phyloP scores from a whole-genome alignment of 805 yeast species.

The Metschnikowia shivogae region DNA sequence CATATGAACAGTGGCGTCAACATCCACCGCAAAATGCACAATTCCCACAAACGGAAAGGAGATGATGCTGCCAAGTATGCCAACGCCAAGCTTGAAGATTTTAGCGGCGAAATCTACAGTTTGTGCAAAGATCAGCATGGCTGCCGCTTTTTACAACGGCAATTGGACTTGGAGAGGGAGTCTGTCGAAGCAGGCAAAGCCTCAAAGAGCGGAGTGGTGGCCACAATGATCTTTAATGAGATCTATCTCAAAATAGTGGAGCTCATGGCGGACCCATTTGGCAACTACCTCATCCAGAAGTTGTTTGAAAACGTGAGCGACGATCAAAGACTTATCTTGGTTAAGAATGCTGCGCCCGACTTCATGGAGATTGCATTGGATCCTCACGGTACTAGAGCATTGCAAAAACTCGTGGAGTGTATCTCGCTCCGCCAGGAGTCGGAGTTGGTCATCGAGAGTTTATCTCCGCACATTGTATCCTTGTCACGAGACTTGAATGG shows the following conservation, averaged over 20 bases:
- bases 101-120: conserved; percentile 67
- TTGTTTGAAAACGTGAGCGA: conserved; percentile 69
- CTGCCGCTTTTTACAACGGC: conserved; percentile 86
- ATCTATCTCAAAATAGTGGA: conserved; percentile 74
- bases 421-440: conserved; percentile 70
- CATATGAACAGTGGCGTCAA: conserved; percentile 28
- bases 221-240: conserved; percentile 76
- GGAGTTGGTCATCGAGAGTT: conserved; percentile 52
- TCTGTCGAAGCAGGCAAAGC: conserved; percentile 5
- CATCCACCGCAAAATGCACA: conserved; percentile 42
- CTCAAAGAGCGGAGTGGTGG: conserved; percentile 43
- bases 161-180: conserved; percentile 60
- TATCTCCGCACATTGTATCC: conserved; percentile 68
- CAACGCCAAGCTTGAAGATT: conserved; percentile 65
- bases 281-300: conserved; percentile 93
- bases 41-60: conserved; percentile 36
- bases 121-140: conserved; percentile 96
- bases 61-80: conserved; percentile 71
- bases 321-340: conserved; percentile 66
- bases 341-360: conserved; percentile 67
- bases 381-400: conserved; percentile 94
- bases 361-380: conserved; percentile 80
- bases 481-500: conserved; percentile 90
- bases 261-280: conserved; percentile 93
- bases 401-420: conserved; percentile 88